Conservation (phyloP, 768 basidiomycete species). For the Boletus sensibilis region DNA sequence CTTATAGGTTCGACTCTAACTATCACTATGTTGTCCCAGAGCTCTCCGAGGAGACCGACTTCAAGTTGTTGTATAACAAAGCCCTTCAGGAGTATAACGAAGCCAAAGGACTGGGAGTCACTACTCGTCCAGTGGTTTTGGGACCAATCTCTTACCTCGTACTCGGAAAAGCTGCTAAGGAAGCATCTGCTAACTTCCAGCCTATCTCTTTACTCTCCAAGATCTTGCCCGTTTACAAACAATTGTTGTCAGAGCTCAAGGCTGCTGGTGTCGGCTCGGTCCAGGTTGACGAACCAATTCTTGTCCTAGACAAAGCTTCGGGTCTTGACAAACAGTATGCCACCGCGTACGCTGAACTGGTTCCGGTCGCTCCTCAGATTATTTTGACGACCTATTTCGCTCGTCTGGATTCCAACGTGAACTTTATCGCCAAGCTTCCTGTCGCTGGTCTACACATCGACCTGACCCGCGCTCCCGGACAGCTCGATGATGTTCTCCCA, state of each 20-base stretch:
- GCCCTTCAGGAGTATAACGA: constrained; percentile 91
- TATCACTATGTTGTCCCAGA: constrained; percentile 99
- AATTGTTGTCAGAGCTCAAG: constrained; percentile 88
- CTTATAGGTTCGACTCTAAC: constrained; percentile 90
- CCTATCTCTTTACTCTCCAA: constrained; percentile 88
- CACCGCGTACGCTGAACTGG: constrained; percentile 77
- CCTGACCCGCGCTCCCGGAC: constrained; percentile 87
- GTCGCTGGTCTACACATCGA: constrained; percentile 95
- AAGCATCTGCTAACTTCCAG: constrained; percentile 79
- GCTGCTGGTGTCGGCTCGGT: constrained; percentile 91
- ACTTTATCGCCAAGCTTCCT: constrained; percentile 88
- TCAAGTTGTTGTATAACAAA: constrained; percentile 97
- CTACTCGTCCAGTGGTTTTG: constrained; percentile 92
- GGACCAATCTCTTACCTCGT: constrained; percentile 95
- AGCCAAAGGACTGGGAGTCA: constrained; percentile 85
- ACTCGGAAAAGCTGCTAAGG: constrained; percentile 89
- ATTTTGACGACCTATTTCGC: constrained; percentile 95
- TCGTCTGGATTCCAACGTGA: constrained; percentile 90
- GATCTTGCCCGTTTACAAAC: constrained; percentile 88
- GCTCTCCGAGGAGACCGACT: constrained; percentile 84
- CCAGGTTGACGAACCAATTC: constrained; percentile 95
- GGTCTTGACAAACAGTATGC: constrained; percentile 77
- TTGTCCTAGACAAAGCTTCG: constrained; percentile 85
- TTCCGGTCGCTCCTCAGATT: constrained; percentile 84
- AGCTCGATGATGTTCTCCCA: constrained; percentile 77